Evolutionary conservation across 129 eudicot genomes (phyloP).

Genomic region (Glebionis coronaria): DNA sequence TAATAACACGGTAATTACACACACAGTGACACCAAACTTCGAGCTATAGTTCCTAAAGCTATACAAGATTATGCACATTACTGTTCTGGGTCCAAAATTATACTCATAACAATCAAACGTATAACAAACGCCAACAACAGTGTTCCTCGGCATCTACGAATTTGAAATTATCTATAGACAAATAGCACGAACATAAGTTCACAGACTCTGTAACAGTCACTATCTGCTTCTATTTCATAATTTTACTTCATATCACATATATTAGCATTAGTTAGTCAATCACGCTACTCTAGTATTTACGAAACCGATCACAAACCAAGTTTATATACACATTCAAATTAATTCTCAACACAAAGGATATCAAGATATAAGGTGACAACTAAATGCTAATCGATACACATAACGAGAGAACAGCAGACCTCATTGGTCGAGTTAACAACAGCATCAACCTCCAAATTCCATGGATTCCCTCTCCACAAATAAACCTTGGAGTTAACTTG

Average conservation of each 20-base stretch:
- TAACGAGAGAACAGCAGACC: conserved; percentile 37
- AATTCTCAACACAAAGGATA: no score
- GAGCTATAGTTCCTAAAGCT: background rate
- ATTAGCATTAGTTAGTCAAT: no score
- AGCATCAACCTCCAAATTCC: conserved; percentile 99
- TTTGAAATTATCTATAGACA: background rate
- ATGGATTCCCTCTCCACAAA: conserved; percentile 98
- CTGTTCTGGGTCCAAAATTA: background rate
- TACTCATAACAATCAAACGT: no score
- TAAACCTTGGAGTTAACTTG: conserved; percentile 85
- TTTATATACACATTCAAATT: no score
- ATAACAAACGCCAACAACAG: background rate
- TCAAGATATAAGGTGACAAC: no score
- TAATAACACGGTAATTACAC: background rate
- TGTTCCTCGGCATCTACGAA: background rate
- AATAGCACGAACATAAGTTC: background rate
- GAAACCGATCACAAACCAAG: no score
- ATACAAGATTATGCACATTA: background rate
- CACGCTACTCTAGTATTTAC: no score
- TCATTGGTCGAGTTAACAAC: conserved; percentile 97
- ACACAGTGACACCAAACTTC: background rate
- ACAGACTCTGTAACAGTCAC: background rate
- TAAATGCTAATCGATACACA: no score
- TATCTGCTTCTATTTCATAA: background rate
- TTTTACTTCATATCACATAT: background rate